A percentile compares a stretch with the other conserved stretches of the same genome.
These are phyloP conservation scores for Orbilia blumenaviensis DNA, from an alignment of 2,329 filamentous ascomycete species.

Conservation along the genomic window DNA sequence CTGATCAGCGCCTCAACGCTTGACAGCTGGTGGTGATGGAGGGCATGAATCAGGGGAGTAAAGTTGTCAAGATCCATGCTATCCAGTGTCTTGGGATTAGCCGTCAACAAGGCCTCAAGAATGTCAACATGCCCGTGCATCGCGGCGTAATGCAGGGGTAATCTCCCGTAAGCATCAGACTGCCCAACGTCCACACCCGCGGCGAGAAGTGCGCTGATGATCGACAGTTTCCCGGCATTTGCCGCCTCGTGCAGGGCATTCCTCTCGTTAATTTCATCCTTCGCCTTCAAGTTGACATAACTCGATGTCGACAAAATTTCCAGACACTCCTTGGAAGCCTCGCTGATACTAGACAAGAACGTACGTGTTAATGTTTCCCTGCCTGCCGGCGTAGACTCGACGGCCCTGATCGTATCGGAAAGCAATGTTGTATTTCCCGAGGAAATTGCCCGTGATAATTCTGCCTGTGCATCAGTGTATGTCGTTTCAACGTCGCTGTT, in stretches of 20 bases:
- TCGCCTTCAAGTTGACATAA: conserved; percentile 86
- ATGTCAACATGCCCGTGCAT: conserved; percentile 91
- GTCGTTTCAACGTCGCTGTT: conserved; percentile 67
- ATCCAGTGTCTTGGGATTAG: conserved; percentile 79
- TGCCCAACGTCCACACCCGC: conserved; percentile 79
- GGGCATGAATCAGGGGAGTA: conserved; percentile 92
- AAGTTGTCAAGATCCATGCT: conserved; percentile 96
- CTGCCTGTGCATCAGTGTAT: conserved; percentile 76
- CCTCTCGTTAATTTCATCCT: conserved; percentile 96
- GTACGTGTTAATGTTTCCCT: conserved; percentile 84
- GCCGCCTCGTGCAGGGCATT: conserved; percentile 97
- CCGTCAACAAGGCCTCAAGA: conserved; percentile 76
- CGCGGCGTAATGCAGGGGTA: conserved; percentile 93
- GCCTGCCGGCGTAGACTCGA: conserved; percentile 70
- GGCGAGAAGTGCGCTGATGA: conserved; percentile 78
- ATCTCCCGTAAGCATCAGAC: conserved; percentile 91
- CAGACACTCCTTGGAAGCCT: conserved; percentile 80
- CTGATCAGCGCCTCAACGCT: conserved; percentile 82
- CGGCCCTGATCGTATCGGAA: conserved; percentile 79
- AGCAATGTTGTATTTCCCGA: conserved; percentile 80
- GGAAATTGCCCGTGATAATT: conserved; percentile 86
- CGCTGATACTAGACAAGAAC: conserved; percentile 87
- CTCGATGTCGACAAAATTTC: conserved; percentile 79
- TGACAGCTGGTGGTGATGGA: conserved; percentile 82
- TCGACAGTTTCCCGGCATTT: conserved; percentile 84